A percentile compares a stretch with the other conserved stretches of the same genome.
These are phyloP conservation scores for Fonsecaea multimorphosa DNA, from an alignment of 2,329 filamentous ascomycete genomes.

Conservation along the genomic window DNA sequence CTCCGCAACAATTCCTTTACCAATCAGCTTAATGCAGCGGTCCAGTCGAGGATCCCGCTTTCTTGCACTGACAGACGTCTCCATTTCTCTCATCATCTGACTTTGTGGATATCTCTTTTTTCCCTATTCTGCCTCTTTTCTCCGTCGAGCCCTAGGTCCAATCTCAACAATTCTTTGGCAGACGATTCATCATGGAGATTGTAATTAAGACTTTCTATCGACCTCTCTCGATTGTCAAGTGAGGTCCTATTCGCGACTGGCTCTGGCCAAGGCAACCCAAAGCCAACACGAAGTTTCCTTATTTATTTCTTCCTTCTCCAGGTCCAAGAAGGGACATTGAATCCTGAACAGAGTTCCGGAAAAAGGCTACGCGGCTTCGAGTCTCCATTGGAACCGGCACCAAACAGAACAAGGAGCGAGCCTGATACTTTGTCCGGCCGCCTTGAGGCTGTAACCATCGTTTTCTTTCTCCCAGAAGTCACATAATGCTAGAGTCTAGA, in stretches of 20 bases:
- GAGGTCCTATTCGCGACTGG: conserved; percentile 1
- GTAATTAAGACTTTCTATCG: conserved; percentile 26
- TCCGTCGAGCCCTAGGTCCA: not conserved
- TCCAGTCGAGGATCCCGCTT: conserved; percentile 21
- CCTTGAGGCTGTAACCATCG: not conserved
- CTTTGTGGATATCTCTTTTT: not conserved
- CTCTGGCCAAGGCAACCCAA: not conserved
- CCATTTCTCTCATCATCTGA: conserved; percentile 13
- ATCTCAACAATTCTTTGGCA: conserved; percentile 9
- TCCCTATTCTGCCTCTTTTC: not conserved
- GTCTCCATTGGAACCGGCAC: not conserved
- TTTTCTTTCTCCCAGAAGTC: not conserved
- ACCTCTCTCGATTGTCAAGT: conserved; percentile 22
- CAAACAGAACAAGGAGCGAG: not conserved
- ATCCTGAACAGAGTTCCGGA: not conserved
- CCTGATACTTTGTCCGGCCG: not conserved
- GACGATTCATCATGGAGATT: conserved; percentile 14
- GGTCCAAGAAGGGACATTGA: not conserved
- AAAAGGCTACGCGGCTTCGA: conserved; percentile 3
- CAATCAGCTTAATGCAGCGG: conserved; percentile 24
- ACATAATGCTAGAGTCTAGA: not conserved
- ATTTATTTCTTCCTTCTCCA: not conserved
- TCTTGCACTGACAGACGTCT: not conserved
- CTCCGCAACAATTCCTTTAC: conserved; percentile 14
- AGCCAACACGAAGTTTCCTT: not conserved